These are phyloP conservation scores for Trypanosoma avium DNA, from an alignment of 208 protist species.

Conservation along the genomic window DNA sequence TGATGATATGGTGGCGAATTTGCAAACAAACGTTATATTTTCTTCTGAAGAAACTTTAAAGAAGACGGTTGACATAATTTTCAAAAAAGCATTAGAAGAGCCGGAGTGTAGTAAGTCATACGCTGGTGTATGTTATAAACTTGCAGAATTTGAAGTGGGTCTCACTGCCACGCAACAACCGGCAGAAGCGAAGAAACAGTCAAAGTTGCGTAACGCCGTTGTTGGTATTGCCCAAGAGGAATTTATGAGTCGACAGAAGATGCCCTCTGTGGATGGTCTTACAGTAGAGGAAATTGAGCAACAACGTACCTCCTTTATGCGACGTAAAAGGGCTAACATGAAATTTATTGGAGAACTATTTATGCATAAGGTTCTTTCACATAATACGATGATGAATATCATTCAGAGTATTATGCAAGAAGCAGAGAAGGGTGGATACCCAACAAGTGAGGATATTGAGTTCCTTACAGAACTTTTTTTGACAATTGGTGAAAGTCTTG, in stretches of 20 bases:
- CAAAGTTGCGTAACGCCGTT: constrained; percentile 74
- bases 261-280: constrained; percentile 31
- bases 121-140: constrained; percentile 72
- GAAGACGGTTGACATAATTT: constrained; percentile 73
- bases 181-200: constrained; percentile 37
- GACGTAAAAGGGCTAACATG: constrained; percentile 87
- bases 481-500: constrained; percentile 72
- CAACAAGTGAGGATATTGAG: constrained; percentile 75
- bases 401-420: constrained; percentile 59
- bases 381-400: constrained; percentile 70
- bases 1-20: constrained; percentile 52
- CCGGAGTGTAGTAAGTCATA: constrained; percentile 83
- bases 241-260: constrained; percentile 48
- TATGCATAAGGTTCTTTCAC: constrained; percentile 67
- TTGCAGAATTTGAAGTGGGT: constrained; percentile 74
- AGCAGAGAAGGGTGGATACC: constrained; percentile 40
- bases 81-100: constrained; percentile 84
- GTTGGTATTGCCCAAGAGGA: constrained; percentile 55
- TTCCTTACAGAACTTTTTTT: constrained; percentile 73
- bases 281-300: constrained; percentile 68
- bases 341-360: constrained; percentile 87
- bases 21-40: constrained; percentile 71
- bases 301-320: constrained; percentile 61
- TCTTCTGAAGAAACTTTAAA: constrained; percentile 50
- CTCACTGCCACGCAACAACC: constrained; percentile 17